A percentile compares a stretch with the other conserved stretches of the same genome.
These are phyloP conservation scores for Botrytis galanthina DNA, from an alignment of 2,329 filamentous ascomycete species.

Conservation along the genomic window DNA sequence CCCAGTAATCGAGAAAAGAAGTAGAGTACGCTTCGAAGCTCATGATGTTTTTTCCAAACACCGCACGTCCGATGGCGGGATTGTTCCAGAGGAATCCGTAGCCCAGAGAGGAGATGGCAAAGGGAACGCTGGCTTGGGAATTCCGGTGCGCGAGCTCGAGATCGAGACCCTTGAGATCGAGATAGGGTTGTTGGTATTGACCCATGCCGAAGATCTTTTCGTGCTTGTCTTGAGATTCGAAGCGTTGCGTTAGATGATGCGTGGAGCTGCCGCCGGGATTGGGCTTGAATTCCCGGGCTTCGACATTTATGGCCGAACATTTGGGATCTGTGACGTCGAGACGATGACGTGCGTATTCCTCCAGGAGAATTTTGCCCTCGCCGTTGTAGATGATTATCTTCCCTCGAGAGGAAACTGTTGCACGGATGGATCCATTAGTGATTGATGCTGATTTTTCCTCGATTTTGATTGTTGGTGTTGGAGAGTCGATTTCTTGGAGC, in stretches of 20 bases:
- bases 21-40: constrained; percentile 61
- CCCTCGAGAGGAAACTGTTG: constrained; percentile 45
- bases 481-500: constrained; percentile 28
- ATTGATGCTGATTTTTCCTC: constrained; percentile 38
- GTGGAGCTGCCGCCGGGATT: constrained; percentile 44
- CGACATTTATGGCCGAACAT: constrained; percentile 49
- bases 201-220: constrained; percentile 69
- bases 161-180: constrained; percentile 62
- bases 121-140: constrained; percentile 64
- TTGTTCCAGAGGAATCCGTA: constrained; percentile 69
- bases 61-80: constrained; percentile 57
- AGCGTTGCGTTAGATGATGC: constrained; percentile 56
- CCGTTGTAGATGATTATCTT: constrained; percentile 49
- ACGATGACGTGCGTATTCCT: constrained; percentile 51
- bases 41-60: constrained; percentile 60
- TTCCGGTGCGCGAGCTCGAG: constrained; percentile 65
- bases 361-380: constrained; percentile 45
- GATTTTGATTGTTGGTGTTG: constrained; percentile 14
- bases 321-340: constrained; percentile 49
- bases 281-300: constrained; percentile 51
- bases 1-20: constrained; percentile 60
- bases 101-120: constrained; percentile 56
- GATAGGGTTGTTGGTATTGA: constrained; percentile 62
- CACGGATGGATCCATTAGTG: constrained; percentile 49
- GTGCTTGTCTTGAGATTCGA: constrained; percentile 53